Evolutionary conservation across 306 rosid genomes (phyloP).

Genomic region (Quercus berberidifolia): DNA sequence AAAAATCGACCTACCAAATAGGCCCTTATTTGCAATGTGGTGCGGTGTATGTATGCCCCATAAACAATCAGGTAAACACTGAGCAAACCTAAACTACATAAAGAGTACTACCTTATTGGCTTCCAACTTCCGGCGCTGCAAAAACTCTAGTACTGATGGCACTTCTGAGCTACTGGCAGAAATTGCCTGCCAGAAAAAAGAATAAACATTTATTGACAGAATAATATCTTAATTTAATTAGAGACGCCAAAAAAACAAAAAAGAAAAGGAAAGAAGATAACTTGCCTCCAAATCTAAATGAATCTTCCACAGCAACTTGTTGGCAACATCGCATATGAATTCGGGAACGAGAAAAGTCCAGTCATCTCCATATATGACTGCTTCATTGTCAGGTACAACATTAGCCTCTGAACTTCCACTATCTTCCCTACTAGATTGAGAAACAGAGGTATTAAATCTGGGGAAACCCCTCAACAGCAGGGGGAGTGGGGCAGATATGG

Average conservation of each 20-base stretch:
- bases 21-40: background rate
- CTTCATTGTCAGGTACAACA: constrained; percentile 45
- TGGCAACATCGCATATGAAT: constrained; percentile 70
- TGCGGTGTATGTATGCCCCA: background rate
- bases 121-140: constrained; percentile 90
- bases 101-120: constrained; percentile 58
- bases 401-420: constrained; percentile 45
- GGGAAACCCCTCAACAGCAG: constrained; percentile 77
- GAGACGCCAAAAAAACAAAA: background rate
- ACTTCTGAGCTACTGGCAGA: constrained; percentile 97
- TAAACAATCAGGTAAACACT: background rate
- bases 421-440: constrained; percentile 59
- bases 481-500: constrained; percentile 98
- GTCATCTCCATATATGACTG: constrained; percentile 57
- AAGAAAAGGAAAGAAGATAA: constrained; percentile 18
- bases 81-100: constrained; percentile 1
- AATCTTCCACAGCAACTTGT: constrained; percentile 75
- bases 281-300: constrained; percentile 84
- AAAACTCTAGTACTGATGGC: constrained; percentile 84
- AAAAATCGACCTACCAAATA: too few species aligned
- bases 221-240: constrained; percentile 7
- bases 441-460: constrained; percentile 46
- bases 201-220: constrained; percentile 12
- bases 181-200: constrained; percentile 59
- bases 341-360: constrained; percentile 91